Evolutionary conservation across 768 basidiomycete species (phyloP), one percentile per base, ranked within the genome.

Genomic region (Suillus brevipes): DNA sequence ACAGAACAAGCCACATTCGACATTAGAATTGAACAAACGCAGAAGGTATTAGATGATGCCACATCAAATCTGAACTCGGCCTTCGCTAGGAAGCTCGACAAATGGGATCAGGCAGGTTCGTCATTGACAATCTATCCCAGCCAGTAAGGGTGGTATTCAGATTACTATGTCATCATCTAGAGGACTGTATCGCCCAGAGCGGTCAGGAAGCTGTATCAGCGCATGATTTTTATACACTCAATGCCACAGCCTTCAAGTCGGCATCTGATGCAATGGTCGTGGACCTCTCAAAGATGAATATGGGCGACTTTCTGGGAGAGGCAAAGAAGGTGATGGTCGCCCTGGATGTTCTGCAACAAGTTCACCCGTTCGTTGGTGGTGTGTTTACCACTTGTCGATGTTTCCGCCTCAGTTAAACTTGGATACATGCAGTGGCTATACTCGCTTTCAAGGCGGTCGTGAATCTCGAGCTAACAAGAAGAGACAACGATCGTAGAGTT

Each of bases 401-500:
- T 50, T 43, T 23, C 56, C 18, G 6, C 20, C 6, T 45, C 25
- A 10, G 31, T 6, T 16, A 62, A 23, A 36, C 6, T 49, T 49
- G 23, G 8, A 31, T n/a, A 9, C 18, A 36, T 62, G 76, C 4
- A 78, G 85, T 83, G 55, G 83, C 80, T 36, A 81, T 85, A 20
- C 69, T 79, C 14, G 84, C 85, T 1, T 87, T 87, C 72, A 77
- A 81, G 42, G 74, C 83, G 0, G 83, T 83, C 6, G 77, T 84
- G 34, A 79, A 80, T 20, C 73, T 86, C 42, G 84, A 85, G 61
- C 62, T 81, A 62, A 82, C 81, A 3, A 75, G 84, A 28, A 74
- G 82, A 28, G 83, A 84, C 34, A 87, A 87, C 61, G 82, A 86
- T 62, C 80, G 78, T 63, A 84, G 83, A 65, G 78, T 85, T 8